Conservation (phyloP, 768 basidiomycete species). For the Panellus pusillus region DNA sequence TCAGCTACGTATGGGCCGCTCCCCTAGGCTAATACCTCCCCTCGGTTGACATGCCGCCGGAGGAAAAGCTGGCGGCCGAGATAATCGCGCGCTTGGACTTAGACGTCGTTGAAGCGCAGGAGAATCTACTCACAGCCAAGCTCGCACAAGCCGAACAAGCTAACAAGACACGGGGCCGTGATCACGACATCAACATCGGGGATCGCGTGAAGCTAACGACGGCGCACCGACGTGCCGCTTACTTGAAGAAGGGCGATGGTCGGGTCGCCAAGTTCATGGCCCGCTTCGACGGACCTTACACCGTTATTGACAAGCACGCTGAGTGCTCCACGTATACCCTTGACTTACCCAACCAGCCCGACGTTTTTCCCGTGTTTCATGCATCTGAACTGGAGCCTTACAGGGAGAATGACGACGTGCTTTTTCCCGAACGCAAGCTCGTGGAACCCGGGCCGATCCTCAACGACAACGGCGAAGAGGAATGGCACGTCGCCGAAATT, state of each 20-base stretch:
- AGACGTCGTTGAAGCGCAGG: too few species aligned
- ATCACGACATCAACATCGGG: slow-evolving; percentile 23
- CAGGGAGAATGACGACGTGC: slow-evolving; percentile 25
- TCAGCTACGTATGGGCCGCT: slow-evolving; percentile 20
- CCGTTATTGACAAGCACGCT: slow-evolving; percentile 19
- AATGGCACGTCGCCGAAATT: slow-evolving; percentile 28
- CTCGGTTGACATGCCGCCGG: background rate
- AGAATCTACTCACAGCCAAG: too few species aligned
- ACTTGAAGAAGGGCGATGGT: slow-evolving; percentile 22
- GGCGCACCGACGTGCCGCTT: slow-evolving; percentile 26
- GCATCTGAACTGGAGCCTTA: slow-evolving; percentile 27
- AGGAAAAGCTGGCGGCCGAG: background rate
- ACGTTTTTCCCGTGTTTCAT: slow-evolving; percentile 35
- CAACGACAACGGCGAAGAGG: slow-evolving; percentile 22
- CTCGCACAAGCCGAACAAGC: slow-evolving; percentile 24
- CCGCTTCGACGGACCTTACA: slow-evolving; percentile 30
- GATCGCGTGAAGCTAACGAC: slow-evolving; percentile 32
- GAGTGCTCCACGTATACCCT: too few species aligned
- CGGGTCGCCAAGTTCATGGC: slow-evolving; percentile 39
- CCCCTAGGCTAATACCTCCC: slow-evolving; percentile 22
- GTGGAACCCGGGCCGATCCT: slow-evolving; percentile 23
- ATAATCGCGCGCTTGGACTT: too few species aligned
- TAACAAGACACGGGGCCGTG: slow-evolving; percentile 20
- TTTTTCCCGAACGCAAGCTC: slow-evolving; percentile 29
- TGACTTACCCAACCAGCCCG: slow-evolving; percentile 19